Evolutionary conservation across 2,329 filamentous ascomycete genomes (phyloP).

Genomic region (Aulographum hederae): DNA sequence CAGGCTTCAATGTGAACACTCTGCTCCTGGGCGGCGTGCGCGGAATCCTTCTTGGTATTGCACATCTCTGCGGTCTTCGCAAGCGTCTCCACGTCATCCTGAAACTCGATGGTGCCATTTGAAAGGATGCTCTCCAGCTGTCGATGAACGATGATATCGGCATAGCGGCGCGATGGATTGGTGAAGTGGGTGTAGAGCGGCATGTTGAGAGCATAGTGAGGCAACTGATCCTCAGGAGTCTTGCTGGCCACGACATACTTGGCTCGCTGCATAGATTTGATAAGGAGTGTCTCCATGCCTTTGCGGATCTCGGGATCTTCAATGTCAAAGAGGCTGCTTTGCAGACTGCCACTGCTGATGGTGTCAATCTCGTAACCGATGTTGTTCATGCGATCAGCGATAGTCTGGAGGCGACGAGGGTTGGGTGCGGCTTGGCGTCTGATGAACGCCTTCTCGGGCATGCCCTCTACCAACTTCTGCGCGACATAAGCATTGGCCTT

Average conservation of each 20-base stretch:
- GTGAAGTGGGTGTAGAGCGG: constrained; percentile 96
- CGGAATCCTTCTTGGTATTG: constrained; percentile 98
- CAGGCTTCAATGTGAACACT: constrained; percentile 97
- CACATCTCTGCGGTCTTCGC: constrained; percentile 87
- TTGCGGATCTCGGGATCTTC: constrained; percentile 79
- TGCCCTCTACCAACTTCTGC: constrained; percentile 56
- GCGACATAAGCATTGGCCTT: constrained; percentile 84
- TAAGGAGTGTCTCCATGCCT: constrained; percentile 89
- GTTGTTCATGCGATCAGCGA: constrained; percentile 81
- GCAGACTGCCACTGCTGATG: constrained; percentile 73
- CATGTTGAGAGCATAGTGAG: constrained; percentile 83
- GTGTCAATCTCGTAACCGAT: constrained; percentile 82
- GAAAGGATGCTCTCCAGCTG: constrained; percentile 80
- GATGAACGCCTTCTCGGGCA: constrained; percentile 85
- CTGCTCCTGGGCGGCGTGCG: constrained; percentile 93
- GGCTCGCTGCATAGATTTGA: constrained; percentile 91
- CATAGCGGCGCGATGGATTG: constrained; percentile 83
- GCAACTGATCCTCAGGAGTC: constrained; percentile 56
- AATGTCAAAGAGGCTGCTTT: constrained; percentile 89
- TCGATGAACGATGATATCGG: constrained; percentile 86
- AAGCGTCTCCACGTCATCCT: constrained; percentile 71
- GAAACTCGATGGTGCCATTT: constrained; percentile 65
- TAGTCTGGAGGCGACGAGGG: constrained; percentile 70
- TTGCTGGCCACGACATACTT: constrained; percentile 86
- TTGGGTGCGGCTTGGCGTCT: constrained; percentile 76